Conservation (phyloP, 1,284 basidiomycete species). For the Melampsora americana region DNA sequence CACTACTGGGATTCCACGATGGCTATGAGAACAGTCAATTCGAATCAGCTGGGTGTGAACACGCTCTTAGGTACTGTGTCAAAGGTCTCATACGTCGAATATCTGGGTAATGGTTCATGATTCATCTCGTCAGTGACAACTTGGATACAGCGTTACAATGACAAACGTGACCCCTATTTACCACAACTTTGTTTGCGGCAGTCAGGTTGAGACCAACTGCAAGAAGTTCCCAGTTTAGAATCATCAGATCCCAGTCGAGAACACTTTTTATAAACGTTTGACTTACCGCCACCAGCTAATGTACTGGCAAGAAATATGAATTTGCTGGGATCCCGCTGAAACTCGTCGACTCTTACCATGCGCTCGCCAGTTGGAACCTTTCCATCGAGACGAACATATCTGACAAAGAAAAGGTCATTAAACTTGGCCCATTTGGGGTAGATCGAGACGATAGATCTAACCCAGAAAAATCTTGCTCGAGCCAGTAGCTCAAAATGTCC, state of each 20-base stretch:
- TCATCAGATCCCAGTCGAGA: not conserved
- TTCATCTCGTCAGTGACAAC: too few relatives aligned
- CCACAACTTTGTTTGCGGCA: conserved; percentile 42
- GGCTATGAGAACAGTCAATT: conserved; percentile 10
- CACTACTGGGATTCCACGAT: conserved; percentile 40
- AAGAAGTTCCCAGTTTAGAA: not conserved
- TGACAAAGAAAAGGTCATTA: not conserved
- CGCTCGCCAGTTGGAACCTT: conserved; percentile 25
- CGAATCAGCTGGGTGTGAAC: not conserved
- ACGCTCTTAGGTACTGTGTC: not conserved
- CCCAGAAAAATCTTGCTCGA: conserved; percentile 41
- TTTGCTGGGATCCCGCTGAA: conserved; percentile 25
- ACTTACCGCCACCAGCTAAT: conserved; percentile 40
- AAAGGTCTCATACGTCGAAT: conserved; percentile 23
- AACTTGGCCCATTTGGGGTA: not conserved
- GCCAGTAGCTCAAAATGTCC: conserved; percentile 39
- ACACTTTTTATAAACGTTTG: not conserved
- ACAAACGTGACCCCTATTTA: not conserved
- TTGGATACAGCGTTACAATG: too few relatives aligned
- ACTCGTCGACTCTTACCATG: conserved; percentile 26
- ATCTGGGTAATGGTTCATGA: not conserved
- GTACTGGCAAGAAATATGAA: conserved; percentile 42
- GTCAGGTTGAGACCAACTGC: conserved; percentile 39
- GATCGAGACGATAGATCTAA: not conserved
- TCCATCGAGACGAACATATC: conserved; percentile 39